phyloP scores from a whole-genome alignment of 2,329 filamentous ascomycete genomes.

The Fusarium secorum region DNA sequence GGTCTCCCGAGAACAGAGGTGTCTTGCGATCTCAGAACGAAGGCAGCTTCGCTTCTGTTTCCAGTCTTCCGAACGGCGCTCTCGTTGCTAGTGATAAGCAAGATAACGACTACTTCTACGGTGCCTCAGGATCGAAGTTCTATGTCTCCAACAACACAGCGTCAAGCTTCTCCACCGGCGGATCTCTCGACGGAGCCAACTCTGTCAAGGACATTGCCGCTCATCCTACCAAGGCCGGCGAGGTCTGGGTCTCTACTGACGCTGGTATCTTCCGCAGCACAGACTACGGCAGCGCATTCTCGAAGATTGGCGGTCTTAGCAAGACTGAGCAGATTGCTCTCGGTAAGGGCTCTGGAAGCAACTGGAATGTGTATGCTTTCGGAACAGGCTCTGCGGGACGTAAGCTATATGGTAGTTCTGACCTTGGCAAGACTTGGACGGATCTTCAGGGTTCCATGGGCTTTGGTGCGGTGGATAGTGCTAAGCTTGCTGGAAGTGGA shows the following conservation, averaged over 20 bases:
- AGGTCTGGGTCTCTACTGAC: slow-evolving; percentile 66
- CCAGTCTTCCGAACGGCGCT: slow-evolving; percentile 54
- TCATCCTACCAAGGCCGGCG: slow-evolving; percentile 65
- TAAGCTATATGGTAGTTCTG: slow-evolving; percentile 55
- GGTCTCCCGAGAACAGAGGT: slow-evolving; percentile 52
- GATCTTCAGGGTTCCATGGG: slow-evolving; percentile 56
- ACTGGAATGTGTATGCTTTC: slow-evolving; percentile 59
- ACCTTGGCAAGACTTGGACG: slow-evolving; percentile 54
- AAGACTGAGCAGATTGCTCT: slow-evolving; percentile 55
- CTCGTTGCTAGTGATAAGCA: slow-evolving; percentile 63
- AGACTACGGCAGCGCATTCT: slow-evolving; percentile 59
- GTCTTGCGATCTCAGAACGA: slow-evolving; percentile 54
- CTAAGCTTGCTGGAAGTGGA: slow-evolving; percentile 53
- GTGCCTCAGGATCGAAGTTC: slow-evolving; percentile 54
- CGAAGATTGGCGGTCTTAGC: slow-evolving; percentile 48
- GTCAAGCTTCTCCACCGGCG: slow-evolving; percentile 53
- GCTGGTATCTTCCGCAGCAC: slow-evolving; percentile 62
- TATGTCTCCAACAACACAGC: slow-evolving; percentile 61
- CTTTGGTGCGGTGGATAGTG: slow-evolving; percentile 54
- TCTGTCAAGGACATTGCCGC: slow-evolving; percentile 63
- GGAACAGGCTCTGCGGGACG: slow-evolving; percentile 53
- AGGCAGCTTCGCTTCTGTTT: slow-evolving; percentile 54
- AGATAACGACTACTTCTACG: slow-evolving; percentile 62
- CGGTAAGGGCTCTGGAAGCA: slow-evolving; percentile 49
- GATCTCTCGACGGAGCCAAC: slow-evolving; percentile 50